Evolutionary conservation across 805 yeast genomes (phyloP), one percentile per base, ranked within the genome.

Genomic region (Ogataea neopini): DNA sequence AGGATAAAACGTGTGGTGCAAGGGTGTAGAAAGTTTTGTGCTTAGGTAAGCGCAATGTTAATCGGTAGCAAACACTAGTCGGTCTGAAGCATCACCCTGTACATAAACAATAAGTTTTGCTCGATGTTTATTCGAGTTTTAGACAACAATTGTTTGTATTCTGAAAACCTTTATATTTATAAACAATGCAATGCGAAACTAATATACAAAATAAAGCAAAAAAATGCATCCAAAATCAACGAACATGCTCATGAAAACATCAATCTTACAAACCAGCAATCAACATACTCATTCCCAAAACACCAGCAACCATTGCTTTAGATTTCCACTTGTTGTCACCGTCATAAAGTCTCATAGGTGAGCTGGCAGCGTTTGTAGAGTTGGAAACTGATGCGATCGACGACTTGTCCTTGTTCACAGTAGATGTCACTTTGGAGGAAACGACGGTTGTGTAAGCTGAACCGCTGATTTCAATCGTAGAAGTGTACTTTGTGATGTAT

Each of bases 221-320:
- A 22, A 36, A 36, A 13, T 13, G n/a, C 18, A 5, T 20, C 11
- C 13, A 28, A 6, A 10, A 19, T 17, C 7, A n/a, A n/a, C n/a
- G n/a, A n/a, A n/a, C n/a, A n/a, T n/a, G n/a, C n/a, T n/a, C 23
- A 17, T 9, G 10, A 15, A 5, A 34, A 34, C 11, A 9, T n/a
- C n/a, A n/a, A n/a, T 23, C 45, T 43, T 18, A 58, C 14, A 56
- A 29, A 30, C 58, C 58, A 8, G 54, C 54, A 11, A 62, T 25
- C n/a, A 58, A 13, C 37, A 59, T 17, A 32, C 55, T 45, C 9
- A 58, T 22, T n/a, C 61, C 62, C 37, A 61, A 2, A 13, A 54
- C 17, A 14, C 60, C 60, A 6, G 53, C 56, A 8, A 61, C 42
- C 1, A 59, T 34, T 6, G 54, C 52, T 37, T 55, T 60, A 13